phyloP scores from a whole-genome alignment of 1,284 basidiomycete genomes.

The Apiotrichum gamsii region DNA sequence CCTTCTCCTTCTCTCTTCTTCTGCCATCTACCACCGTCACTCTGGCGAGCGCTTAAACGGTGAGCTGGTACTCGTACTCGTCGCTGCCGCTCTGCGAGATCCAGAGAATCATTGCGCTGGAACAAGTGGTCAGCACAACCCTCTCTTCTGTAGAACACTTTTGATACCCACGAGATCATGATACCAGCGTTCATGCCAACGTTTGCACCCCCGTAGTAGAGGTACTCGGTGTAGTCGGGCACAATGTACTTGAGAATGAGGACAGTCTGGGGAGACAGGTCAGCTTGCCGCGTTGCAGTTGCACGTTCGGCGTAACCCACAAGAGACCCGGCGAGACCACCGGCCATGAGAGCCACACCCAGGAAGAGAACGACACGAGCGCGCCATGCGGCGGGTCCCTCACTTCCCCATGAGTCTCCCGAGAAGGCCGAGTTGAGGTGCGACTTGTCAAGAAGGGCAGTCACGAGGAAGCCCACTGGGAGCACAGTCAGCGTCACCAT shows the following conservation, averaged over 20 bases:
- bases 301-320: conserved; percentile 52
- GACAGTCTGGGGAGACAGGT: conserved; percentile 62
- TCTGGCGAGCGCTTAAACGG: conserved; percentile 31
- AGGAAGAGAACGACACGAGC: conserved; percentile 86
- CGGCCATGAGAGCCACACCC: conserved; percentile 94
- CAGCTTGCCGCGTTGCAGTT: no score
- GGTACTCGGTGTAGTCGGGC: conserved; percentile 67
- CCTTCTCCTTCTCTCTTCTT: no score
- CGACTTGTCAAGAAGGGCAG: conserved; percentile 93
- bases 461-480: conserved; percentile 79
- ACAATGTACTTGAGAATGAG: conserved; percentile 89
- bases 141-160: no score
- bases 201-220: conserved; percentile 90
- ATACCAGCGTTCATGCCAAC: conserved; percentile 85
- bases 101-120: conserved; percentile 47
- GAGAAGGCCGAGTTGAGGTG: conserved; percentile 73
- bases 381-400: conserved; percentile 77
- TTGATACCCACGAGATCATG: conserved; percentile 59
- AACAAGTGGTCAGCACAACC: background rate
- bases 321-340: conserved; percentile 86
- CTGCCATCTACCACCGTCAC: no score
- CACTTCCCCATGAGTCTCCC: conserved; percentile 53
- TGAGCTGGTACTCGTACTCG: conserved; percentile 49
- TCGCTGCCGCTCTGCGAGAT: conserved; percentile 46
- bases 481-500: conserved; percentile 3